Conservation (phyloP, 2,329 filamentous ascomycete genomes). For the Chrysoporthe deuterocubensis region DNA sequence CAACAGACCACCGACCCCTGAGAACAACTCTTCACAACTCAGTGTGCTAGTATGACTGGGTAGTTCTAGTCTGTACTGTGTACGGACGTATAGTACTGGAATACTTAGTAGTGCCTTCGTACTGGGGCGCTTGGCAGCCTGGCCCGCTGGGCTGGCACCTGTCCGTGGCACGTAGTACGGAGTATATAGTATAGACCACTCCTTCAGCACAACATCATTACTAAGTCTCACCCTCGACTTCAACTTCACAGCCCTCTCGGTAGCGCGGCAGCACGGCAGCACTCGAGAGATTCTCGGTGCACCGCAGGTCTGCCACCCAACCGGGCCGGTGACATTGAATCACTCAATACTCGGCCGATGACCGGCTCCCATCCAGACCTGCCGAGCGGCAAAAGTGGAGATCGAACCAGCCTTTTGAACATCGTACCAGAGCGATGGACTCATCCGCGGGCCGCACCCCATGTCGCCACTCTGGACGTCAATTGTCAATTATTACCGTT, state of each 20-base stretch:
- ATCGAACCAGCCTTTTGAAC: background rate
- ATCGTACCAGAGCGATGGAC: background rate
- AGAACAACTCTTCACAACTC: background rate
- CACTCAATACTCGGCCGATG: slow-evolving; percentile 8
- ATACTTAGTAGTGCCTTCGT: too few relatives aligned
- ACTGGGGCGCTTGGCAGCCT: too few relatives aligned
- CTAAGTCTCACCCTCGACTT: too few relatives aligned
- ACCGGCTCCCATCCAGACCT: slow-evolving; percentile 4
- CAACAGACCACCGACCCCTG: background rate
- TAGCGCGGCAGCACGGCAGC: too few relatives aligned
- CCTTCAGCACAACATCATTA: too few relatives aligned
- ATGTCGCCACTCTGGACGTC: slow-evolving; percentile 17
- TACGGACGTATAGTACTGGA: too few relatives aligned
- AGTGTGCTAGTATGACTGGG: background rate
- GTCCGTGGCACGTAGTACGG: too few relatives aligned
- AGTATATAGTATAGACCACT: too few relatives aligned
- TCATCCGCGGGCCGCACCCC: background rate
- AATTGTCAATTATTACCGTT: slow-evolving; percentile 3
- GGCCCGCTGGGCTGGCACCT: too few relatives aligned
- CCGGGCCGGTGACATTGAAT: background rate
- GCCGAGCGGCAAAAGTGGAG: slow-evolving; percentile 14
- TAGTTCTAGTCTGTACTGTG: too few relatives aligned
- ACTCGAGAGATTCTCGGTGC: background rate
- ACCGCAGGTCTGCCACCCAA: background rate
- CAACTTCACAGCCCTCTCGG: too few relatives aligned